Conservation (phyloP, 495 filamentous ascomycete species). For the Haplographium delicatum region DNA sequence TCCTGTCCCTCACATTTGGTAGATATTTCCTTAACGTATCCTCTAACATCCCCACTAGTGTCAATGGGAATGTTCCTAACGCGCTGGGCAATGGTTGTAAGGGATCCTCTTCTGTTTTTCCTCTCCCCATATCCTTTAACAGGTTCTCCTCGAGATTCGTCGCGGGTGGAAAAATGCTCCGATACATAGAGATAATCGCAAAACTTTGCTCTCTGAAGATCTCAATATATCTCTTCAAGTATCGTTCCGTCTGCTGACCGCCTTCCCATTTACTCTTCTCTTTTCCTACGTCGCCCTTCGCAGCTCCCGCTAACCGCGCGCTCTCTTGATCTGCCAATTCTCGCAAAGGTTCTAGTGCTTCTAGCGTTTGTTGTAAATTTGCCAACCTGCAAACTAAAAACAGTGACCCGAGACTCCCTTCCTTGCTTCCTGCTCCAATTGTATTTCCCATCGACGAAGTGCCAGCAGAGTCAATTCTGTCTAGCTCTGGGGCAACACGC, state of each 20-base stretch:
- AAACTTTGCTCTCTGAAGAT: conserved; percentile 99
- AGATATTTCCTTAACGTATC: conserved; percentile 76
- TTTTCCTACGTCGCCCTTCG: conserved; percentile 13
- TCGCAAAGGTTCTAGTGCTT: conserved; percentile 78
- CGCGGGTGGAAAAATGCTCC: conserved; percentile 69
- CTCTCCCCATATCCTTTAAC: conserved; percentile 23
- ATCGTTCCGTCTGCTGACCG: conserved; percentile 91
- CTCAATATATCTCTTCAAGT: conserved; percentile 92
- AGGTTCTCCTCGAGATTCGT: conserved; percentile 19
- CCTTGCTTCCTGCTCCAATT: conserved; percentile 31
- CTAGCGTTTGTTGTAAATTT: conserved; percentile 73
- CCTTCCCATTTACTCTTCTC: conserved; percentile 51
- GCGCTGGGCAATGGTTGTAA: conserved; percentile 69
- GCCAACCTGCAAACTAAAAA: conserved; percentile 84
- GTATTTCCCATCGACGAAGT: too few species aligned
- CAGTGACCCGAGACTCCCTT: conserved; percentile 66
- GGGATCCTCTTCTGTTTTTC: conserved; percentile 41
- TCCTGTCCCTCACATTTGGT: conserved; percentile 74
- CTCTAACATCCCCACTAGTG: conserved; percentile 77
- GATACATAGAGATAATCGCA: conserved; percentile 87
- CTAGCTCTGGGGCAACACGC: conserved; percentile 77
- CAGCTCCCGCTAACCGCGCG: conserved; percentile 31
- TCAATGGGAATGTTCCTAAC: conserved; percentile 76
- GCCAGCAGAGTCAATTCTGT: conserved; percentile 26
- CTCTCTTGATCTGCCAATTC: conserved; percentile 89